Percentiles rank a stretch among this genome's conserved stretches.
Evolutionary conservation across 106 monocot genomes (phyloP).

Genomic region (Dendrobium huoshanense): DNA sequence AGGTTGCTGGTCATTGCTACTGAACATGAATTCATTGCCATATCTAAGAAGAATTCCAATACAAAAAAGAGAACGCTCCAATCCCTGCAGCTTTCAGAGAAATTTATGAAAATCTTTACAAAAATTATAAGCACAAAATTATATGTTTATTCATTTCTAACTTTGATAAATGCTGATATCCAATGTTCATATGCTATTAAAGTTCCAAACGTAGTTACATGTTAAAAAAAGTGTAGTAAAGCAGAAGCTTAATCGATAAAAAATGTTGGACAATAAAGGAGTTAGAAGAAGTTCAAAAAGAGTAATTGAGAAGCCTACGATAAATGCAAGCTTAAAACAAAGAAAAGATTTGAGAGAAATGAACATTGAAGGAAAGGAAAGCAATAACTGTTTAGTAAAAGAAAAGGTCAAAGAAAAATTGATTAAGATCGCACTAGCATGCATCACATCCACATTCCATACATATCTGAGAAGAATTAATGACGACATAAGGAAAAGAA

Average conservation of each 20-base stretch:
- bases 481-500: background rate
- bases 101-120: background rate
- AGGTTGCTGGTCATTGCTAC: constrained; percentile 24
- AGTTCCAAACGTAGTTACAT: background rate
- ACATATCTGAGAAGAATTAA: background rate
- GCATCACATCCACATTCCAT: background rate
- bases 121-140: background rate
- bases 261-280: background rate
- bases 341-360: background rate
- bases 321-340: background rate
- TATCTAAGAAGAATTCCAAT: constrained; percentile 86
- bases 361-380: background rate
- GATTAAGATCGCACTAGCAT: background rate
- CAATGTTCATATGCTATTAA: background rate
- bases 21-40: constrained; percentile 52
- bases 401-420: background rate
- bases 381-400: background rate
- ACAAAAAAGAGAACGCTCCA: constrained; percentile 92
- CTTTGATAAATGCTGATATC: background rate
- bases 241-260: background rate
- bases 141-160: background rate
- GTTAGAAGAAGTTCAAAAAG: background rate
- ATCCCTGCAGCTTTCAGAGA: constrained; percentile 43
- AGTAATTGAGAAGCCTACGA: background rate
- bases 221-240: background rate